Evolutionary conservation across 352 stramenopile genomes (phyloP).

Genomic region (Phytophthora gonapodyides): DNA sequence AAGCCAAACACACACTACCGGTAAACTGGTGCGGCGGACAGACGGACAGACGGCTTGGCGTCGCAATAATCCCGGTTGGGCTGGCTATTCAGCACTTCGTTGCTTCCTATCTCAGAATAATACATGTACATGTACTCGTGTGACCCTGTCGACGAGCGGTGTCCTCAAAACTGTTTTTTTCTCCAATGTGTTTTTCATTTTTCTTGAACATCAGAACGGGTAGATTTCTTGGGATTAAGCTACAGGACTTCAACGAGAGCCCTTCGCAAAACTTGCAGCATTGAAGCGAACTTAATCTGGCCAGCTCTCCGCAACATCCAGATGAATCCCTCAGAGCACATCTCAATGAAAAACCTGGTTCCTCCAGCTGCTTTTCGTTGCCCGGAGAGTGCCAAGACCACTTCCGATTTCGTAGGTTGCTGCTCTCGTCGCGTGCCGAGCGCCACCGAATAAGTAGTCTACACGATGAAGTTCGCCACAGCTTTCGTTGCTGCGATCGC

Average conservation of each 20-base stretch:
- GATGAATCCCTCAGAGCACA: constrained; percentile 17
- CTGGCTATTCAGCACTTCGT: too few species aligned
- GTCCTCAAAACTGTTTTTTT: too few species aligned
- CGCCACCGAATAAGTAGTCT: background rate
- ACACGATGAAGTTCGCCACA: constrained; percentile 29
- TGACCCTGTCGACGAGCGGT: too few species aligned
- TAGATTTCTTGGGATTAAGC: background rate
- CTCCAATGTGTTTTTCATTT: background rate
- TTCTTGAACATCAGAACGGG: background rate
- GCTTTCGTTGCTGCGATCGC: constrained; percentile 25
- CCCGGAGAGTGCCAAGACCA: constrained; percentile 10
- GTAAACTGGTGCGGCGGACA: too few species aligned
- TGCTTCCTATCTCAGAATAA: too few species aligned
- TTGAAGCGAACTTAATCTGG: constrained; percentile 9
- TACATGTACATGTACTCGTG: too few species aligned
- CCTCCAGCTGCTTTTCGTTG: constrained; percentile 29
- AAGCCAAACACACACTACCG: too few species aligned
- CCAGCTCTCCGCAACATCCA: background rate
- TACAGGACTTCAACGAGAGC: too few species aligned
- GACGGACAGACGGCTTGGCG: too few species aligned
- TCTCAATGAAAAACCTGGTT: constrained; percentile 27
- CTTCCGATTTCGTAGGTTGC: constrained; percentile 27
- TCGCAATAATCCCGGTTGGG: too few species aligned
- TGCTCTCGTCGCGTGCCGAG: background rate
- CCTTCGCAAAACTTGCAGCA: background rate